Percentiles rank a stretch among this genome's conserved stretches.
Evolutionary conservation across 2,329 filamentous ascomycete genomes (phyloP).

Genomic region (Fusarium globosum): DNA sequence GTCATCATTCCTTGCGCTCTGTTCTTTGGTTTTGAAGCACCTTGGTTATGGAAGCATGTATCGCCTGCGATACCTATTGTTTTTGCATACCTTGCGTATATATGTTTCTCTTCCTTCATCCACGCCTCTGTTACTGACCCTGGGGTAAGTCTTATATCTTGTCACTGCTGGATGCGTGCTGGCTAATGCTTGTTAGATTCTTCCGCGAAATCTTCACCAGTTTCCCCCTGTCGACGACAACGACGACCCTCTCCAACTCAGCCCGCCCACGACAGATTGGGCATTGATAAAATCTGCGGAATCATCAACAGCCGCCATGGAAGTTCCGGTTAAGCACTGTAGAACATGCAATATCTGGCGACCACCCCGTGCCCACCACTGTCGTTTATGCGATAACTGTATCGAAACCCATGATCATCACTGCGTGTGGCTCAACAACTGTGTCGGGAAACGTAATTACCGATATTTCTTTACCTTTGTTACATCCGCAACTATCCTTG

Average conservation of each 20-base stretch:
- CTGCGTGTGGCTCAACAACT: slow-evolving; percentile 99
- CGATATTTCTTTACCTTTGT: slow-evolving; percentile 97
- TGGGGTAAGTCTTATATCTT: slow-evolving; percentile 71
- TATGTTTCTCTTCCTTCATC: slow-evolving; percentile 92
- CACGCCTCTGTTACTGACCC: slow-evolving; percentile 94
- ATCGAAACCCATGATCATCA: slow-evolving; percentile 98
- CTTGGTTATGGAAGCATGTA: slow-evolving; percentile 86
- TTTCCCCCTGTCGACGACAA: slow-evolving; percentile 81
- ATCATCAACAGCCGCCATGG: slow-evolving; percentile 85
- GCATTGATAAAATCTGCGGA: slow-evolving; percentile 86
- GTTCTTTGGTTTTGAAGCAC: slow-evolving; percentile 87
- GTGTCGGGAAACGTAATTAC: slow-evolving; percentile 95
- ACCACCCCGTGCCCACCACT: slow-evolving; percentile 94
- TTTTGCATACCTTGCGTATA: slow-evolving; percentile 90
- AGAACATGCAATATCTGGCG: slow-evolving; percentile 98
- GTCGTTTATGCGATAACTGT: slow-evolving; percentile 95
- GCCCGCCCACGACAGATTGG: slow-evolving; percentile 93
- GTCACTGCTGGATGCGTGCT: neutral
- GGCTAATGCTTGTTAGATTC: slow-evolving; percentile 70
- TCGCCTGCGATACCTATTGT: slow-evolving; percentile 89
- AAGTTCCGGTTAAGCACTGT: slow-evolving; percentile 98
- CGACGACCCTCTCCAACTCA: slow-evolving; percentile 83
- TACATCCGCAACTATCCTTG: slow-evolving; percentile 78
- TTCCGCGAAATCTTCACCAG: slow-evolving; percentile 90
- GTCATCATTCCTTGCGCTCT: slow-evolving; percentile 82